These are phyloP conservation scores for Mycena crocata DNA, from an alignment of 768 basidiomycete genomes.

Conservation along the genomic window DNA sequence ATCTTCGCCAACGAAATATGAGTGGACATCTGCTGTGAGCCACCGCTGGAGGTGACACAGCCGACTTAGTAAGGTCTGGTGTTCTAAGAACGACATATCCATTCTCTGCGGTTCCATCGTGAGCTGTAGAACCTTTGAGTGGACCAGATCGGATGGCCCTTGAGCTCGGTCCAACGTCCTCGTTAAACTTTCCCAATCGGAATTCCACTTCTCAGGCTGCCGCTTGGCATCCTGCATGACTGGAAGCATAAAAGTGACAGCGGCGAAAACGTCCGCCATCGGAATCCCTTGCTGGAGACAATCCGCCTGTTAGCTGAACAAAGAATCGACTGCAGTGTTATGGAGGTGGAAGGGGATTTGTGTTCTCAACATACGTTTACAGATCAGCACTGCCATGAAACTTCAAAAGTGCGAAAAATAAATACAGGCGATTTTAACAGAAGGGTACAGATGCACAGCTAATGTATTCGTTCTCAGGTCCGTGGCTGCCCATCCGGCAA, in stretches of 20 bases:
- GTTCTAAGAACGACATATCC: conserved; percentile 3
- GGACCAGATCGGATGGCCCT: background rate
- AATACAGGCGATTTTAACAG: background rate
- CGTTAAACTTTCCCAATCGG: conserved; percentile 27
- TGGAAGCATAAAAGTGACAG: background rate
- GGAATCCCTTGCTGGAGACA: too few species aligned
- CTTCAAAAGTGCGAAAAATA: too few species aligned
- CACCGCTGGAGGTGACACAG: background rate
- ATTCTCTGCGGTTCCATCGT: background rate
- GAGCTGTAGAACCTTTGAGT: background rate
- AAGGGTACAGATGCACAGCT: conserved; percentile 45
- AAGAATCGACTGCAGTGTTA: too few species aligned
- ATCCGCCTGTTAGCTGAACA: too few species aligned
- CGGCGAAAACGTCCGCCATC: background rate
- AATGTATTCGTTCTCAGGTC: conserved; percentile 71
- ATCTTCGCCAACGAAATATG: background rate
- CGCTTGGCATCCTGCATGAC: conserved; percentile 21
- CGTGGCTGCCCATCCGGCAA: conserved; percentile 79
- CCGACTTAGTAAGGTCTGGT: background rate
- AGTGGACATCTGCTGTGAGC: background rate
- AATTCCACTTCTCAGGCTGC: conserved; percentile 30
- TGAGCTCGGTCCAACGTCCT: background rate
- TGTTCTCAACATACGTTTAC: too few species aligned
- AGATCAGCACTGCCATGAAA: too few species aligned
- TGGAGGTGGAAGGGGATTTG: too few species aligned